A percentile compares a stretch with the other conserved stretches of the same genome.
Evolutionary conservation across 768 basidiomycete species (phyloP).

Genomic region (Lyophyllum decastes): DNA sequence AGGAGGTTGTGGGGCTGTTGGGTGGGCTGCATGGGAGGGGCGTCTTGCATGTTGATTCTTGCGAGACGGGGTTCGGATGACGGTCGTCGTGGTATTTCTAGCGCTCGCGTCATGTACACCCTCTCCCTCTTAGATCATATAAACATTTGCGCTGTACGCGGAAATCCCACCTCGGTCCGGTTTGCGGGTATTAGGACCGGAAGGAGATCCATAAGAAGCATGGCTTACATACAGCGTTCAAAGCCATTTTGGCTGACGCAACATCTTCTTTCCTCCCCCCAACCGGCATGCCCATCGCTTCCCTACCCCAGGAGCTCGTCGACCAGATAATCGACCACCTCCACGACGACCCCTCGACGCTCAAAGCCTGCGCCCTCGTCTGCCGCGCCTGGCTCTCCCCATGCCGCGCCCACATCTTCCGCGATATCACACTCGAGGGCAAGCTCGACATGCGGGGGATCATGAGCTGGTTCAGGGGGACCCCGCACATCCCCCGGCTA

Average conservation of each 20-base stretch:
- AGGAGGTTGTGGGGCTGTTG: too few species aligned
- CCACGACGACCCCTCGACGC: conserved; percentile 19
- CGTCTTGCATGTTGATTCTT: conserved; percentile 12
- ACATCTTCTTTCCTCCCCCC: not conserved
- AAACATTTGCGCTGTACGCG: too few species aligned
- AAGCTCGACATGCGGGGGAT: not conserved
- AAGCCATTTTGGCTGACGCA: too few species aligned
- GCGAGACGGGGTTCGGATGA: conserved; percentile 6
- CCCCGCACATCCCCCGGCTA: not conserved
- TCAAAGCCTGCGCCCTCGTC: conserved; percentile 27
- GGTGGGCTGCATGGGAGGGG: conserved; percentile 9
- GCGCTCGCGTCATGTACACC: too few species aligned
- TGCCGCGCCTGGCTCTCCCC: conserved; percentile 26
- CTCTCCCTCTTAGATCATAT: too few species aligned
- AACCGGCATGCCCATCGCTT: not conserved
- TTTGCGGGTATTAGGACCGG: not conserved
- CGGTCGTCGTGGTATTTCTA: too few species aligned
- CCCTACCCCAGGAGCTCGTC: conserved; percentile 30
- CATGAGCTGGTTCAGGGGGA: not conserved
- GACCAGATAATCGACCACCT: conserved; percentile 27
- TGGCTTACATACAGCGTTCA: not conserved
- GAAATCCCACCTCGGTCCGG: not conserved
- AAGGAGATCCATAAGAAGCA: not conserved
- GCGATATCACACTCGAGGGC: conserved; percentile 8
- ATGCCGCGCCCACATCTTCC: conserved; percentile 27